Conservation (phyloP, 805 yeast species). For the Lachancea waltii region DNA sequence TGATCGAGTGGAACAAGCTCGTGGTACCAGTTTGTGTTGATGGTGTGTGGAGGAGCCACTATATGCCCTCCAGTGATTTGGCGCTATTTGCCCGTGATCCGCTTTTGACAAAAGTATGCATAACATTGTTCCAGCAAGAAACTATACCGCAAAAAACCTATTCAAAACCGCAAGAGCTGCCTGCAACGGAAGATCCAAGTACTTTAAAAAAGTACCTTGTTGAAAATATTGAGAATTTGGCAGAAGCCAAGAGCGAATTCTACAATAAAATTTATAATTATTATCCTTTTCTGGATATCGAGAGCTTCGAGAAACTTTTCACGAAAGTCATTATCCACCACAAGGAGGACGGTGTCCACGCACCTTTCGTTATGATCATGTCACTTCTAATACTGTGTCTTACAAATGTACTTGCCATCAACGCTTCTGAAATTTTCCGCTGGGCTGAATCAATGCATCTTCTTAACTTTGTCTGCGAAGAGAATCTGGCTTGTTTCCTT, state of each 20-base stretch:
- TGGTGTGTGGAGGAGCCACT: slow-evolving; percentile 7
- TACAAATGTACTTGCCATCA: slow-evolving; percentile 1
- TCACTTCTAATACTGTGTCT: slow-evolving; percentile 2
- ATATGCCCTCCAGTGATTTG: slow-evolving; percentile 7
- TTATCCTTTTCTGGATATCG: slow-evolving; percentile 4
- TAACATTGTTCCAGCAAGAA: slow-evolving; percentile 7
- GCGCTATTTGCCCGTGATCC: slow-evolving; percentile 9
- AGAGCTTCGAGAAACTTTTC: background rate
- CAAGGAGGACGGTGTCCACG: background rate
- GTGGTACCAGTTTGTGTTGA: slow-evolving; percentile 3
- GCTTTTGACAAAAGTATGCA: background rate
- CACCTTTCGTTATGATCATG: background rate
- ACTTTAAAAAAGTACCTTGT: background rate
- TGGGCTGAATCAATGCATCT: slow-evolving; percentile 1
- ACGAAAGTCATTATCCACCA: background rate
- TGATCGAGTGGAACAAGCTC: slow-evolving; percentile 2
- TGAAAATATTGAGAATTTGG: background rate
- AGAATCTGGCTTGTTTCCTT: slow-evolving; percentile 6
- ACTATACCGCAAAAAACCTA: background rate
- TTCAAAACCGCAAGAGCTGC: background rate
- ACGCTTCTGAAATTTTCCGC: background rate
- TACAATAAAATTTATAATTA: background rate
- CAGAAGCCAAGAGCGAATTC: background rate
- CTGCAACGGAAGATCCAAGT: background rate
- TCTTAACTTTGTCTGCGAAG: background rate